These are phyloP conservation scores for Loxodes magnus DNA, from an alignment of 73 alveolate species.

Conservation along the genomic window DNA sequence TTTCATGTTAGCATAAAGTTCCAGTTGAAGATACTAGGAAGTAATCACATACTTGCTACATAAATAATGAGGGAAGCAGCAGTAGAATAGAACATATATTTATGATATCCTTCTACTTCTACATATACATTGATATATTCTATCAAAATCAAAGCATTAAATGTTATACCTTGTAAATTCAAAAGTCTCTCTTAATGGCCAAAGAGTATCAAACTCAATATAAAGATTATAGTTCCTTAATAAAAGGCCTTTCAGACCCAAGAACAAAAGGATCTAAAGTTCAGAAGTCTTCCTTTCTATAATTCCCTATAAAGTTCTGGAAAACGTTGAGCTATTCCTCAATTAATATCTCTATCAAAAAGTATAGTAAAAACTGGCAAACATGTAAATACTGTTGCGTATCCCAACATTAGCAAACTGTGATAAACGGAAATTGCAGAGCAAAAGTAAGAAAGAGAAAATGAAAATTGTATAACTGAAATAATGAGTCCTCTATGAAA, in stretches of 20 bases:
- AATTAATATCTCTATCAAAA: conserved; percentile 80
- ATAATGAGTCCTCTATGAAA: conserved; percentile 96
- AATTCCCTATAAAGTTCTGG: conserved; percentile 82
- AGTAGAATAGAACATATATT: conserved; percentile 70
- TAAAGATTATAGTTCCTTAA: conserved; percentile 76
- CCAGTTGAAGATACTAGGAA: conserved; percentile 50
- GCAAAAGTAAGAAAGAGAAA: conserved; percentile 70
- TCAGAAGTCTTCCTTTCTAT: conserved; percentile 72
- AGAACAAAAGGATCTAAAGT: conserved; percentile 74
- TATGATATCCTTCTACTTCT: conserved; percentile 44
- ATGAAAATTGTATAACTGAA: conserved; percentile 74
- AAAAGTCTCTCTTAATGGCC: conserved; percentile 70
- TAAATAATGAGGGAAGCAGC: conserved; percentile 56
- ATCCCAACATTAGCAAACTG: conserved; percentile 92
- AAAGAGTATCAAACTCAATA: conserved; percentile 61
- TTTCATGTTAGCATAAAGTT: conserved; percentile 29
- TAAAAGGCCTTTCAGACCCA: conserved; percentile 86
- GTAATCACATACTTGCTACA: conserved; percentile 35
- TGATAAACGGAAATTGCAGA: conserved; percentile 94
- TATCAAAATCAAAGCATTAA: conserved; percentile 75
- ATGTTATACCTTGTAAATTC: conserved; percentile 86
- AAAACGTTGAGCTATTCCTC: conserved; percentile 53
- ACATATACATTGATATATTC: conserved; percentile 89
- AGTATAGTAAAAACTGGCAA: conserved; percentile 89
- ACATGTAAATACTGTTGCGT: conserved; percentile 87